Evolutionary conservation across 306 rosid species (phyloP).

Genomic region (Cotoneaster glaucophyllus): DNA sequence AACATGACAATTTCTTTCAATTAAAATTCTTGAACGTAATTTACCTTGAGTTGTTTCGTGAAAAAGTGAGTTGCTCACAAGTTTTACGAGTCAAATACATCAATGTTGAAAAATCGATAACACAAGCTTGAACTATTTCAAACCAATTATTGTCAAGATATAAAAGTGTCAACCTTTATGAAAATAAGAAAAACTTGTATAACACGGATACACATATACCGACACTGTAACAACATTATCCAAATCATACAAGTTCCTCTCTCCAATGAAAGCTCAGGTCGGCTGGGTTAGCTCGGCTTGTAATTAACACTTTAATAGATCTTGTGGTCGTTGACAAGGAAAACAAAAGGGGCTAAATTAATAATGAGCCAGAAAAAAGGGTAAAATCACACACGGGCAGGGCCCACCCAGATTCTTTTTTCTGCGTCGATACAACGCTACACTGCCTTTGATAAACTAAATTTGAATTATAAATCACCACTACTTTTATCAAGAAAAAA

Average conservation of each 20-base stretch:
- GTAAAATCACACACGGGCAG: background rate
- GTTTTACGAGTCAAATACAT: background rate
- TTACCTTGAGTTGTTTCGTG: background rate
- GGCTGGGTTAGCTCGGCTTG: background rate
- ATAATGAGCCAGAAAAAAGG: background rate
- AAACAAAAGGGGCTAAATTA: background rate
- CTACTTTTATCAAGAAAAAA: background rate
- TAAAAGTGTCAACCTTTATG: background rate
- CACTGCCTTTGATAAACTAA: background rate
- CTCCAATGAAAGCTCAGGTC: background rate
- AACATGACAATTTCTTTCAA: no score
- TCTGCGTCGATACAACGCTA: constrained; percentile 19
- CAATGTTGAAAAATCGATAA: no score
- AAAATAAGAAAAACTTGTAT: no score
- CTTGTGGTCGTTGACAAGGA: background rate
- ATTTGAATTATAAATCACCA: constrained; percentile 9
- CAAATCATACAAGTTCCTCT: background rate
- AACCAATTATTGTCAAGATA: background rate
- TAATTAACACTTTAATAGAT: background rate
- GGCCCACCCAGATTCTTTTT: constrained; percentile 16
- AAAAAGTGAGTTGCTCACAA: no score
- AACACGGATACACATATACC: no score
- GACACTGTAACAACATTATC: background rate
- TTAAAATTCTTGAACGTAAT: background rate
- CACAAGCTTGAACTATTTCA: background rate